Base-by-base conservation (phyloP, 805 yeast species). In the Metschnikowia anglica region DNA sequence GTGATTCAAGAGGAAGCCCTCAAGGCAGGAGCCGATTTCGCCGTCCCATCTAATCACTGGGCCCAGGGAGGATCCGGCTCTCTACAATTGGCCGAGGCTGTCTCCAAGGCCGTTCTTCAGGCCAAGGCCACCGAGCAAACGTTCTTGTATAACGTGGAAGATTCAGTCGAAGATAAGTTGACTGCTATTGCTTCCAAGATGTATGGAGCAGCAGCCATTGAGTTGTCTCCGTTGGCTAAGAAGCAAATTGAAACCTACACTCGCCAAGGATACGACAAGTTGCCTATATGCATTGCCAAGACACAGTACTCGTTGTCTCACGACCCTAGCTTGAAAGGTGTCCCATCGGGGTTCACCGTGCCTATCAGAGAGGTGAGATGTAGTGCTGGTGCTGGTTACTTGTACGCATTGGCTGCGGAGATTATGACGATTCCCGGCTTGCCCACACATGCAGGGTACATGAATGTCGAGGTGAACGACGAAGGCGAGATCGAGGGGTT, bases 341-440 rank as follows among this genome's bases (percentile, higher is more conserved):
- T 88, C 32, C 99, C 99, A 52, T 80, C 85, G 16, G 97, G 95
- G 7, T 91, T 90, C 73, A 85, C 81, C 13, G 86, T 91, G 63
- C 98, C 99, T 38, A 88, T 91, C 56, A 80, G 95, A 64, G 99
- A 91, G 56, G 87, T 91, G 51, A 84, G 95, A 67, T 90, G 91
- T 30, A 85, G 96, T 27, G 87, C 88, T 43, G 99, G 99, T 66
- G 98, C 97, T 36, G 97, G 97, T 8, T 91, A 91, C 68, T 75
- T 91, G 61, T 93, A 91, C 61, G 98, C 98, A 1, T 76, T 91
- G 56, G 97, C 97, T 13, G 97, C 95, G 43, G 96, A 91, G 67
- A 91, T 91, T 58, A 89, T 85, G 83, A 91, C 99, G 20, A 90
- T 91, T 56, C 99, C 99, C 20, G 99, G 99, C 47, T 73, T 91